Conservation (phyloP, 805 yeast species). For the Candida koratica region DNA sequence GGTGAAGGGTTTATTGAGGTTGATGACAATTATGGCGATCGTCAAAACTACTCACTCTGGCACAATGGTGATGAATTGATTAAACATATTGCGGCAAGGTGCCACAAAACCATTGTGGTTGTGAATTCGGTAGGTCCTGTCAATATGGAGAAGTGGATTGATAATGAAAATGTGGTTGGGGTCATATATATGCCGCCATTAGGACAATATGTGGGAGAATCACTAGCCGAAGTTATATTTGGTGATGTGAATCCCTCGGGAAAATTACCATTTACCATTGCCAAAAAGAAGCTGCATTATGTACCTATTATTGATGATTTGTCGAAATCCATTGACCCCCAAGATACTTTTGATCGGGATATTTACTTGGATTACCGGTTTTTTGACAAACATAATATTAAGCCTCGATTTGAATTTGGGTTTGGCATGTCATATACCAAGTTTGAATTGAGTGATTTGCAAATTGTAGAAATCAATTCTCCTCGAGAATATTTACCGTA, state of each 20-base stretch:
- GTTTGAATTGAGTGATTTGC: slow-evolving; percentile 33
- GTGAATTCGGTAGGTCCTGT: slow-evolving; percentile 62
- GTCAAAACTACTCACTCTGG: slow-evolving; percentile 53
- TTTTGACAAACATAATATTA: slow-evolving; percentile 52
- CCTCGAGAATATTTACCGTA: slow-evolving; percentile 45
- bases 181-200: slow-evolving; percentile 54
- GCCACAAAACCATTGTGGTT: slow-evolving; percentile 54
- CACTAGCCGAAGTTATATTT: slow-evolving; percentile 54
- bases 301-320: slow-evolving; percentile 42
- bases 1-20: slow-evolving; percentile 60
- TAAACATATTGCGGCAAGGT: slow-evolving; percentile 43
- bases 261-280: slow-evolving; percentile 59
- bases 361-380: slow-evolving; percentile 53
- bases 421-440: slow-evolving; percentile 56
- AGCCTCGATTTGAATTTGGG: slow-evolving; percentile 60
- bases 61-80: slow-evolving; percentile 55
- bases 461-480: slow-evolving; percentile 38
- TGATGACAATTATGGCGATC: slow-evolving; percentile 57
- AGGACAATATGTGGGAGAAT: slow-evolving; percentile 56
- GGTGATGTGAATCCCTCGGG: slow-evolving; percentile 66
- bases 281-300: slow-evolving; percentile 46
- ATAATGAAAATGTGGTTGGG: slow-evolving; percentile 54
- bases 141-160: slow-evolving; percentile 54
- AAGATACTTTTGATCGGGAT: slow-evolving; percentile 45
- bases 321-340: slow-evolving; percentile 29